Percentiles rank a stretch among this genome's conserved stretches.
phyloP scores from a whole-genome alignment of 2,329 filamentous ascomycete species.

The Aspergillus sclerotialis region DNA sequence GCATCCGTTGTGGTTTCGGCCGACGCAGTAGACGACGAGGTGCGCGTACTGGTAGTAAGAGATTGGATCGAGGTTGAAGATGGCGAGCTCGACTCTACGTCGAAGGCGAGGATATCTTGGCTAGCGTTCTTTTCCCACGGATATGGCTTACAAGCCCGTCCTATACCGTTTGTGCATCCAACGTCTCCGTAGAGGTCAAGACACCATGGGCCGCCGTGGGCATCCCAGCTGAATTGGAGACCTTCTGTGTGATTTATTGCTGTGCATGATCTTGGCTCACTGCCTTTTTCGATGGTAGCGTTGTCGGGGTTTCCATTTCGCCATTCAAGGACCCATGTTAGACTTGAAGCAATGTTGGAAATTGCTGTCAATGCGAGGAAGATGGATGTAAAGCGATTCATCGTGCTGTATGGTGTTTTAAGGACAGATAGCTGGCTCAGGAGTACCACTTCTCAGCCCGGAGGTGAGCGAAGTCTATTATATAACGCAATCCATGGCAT shows the following conservation, averaged over 20 bases:
- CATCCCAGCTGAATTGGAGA: not conserved
- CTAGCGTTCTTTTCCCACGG: conserved; percentile 5
- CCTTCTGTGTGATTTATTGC: not conserved
- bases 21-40: not conserved
- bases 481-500: too few relatives aligned
- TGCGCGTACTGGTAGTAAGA: conserved; percentile 1
- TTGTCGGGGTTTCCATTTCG: not conserved
- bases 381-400: not conserved
- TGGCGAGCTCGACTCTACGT: conserved; percentile 1
- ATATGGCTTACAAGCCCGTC: conserved; percentile 5
- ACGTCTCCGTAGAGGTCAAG: conserved; percentile 7
- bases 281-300: not conserved
- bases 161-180: conserved; percentile 4
- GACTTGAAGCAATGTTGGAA: not conserved
- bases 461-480: too few relatives aligned
- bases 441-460: too few relatives aligned
- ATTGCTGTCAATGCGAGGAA: not conserved
- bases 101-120: conserved; percentile 7
- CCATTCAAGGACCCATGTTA: not conserved
- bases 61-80: conserved; percentile 1
- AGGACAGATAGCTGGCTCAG: too few relatives aligned
- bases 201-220: conserved; percentile 7
- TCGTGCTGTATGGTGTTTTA: too few relatives aligned
- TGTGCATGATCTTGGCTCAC: not conserved
- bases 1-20: not conserved